Base-by-base conservation (phyloP, 148 eudicot genomes). In the Silene conica region DNA sequence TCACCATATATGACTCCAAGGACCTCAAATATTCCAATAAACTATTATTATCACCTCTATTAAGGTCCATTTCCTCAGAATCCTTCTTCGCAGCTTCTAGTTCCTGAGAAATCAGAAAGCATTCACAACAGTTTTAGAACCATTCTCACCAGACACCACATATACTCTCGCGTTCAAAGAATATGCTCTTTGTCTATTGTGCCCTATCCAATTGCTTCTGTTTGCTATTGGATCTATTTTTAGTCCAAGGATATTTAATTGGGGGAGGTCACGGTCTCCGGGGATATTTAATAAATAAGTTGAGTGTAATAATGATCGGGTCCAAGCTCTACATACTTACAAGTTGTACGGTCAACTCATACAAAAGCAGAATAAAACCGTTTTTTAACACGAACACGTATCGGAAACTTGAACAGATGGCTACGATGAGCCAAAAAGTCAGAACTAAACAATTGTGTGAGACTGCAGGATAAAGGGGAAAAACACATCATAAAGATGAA, bases 1-100 rank as follows among this genome's bases (percentile, higher is more conserved):
- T 72, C 78, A 90, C 98, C 96, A 90, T 90, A 41, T 84, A 85
- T 6, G 90, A 72, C 70, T 89, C 92, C 85, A 90, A 77, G 28
- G 90, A 89, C 69, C 96, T 69, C 67, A 93, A 78, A 64, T 90
- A 93, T 63, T 93, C 83, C 80, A 93, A 83, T 60, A 90, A 63
- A 82, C 90, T 88, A 78, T 92, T 88, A 79, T 89, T 80, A 63
- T 75, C 85, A 68, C 79, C 84, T 64, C 71, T 82, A 43, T 80
- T 80, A 52, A 77, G 61, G 73, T 82, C 92, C 76, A 85, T 83
- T 64, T 81, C 84, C 66, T 74, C 8, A 67, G 72, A 81, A 73
- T 89, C 83, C 79, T 84, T 87, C 81, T 80, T 87, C 70, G 65
- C 82, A 18, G 72, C 78, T 72, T 85, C 80, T 80, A 93, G 81